Evolutionary conservation across 179 eudicot species (phyloP).

Genomic region (Silene vulgaris): DNA sequence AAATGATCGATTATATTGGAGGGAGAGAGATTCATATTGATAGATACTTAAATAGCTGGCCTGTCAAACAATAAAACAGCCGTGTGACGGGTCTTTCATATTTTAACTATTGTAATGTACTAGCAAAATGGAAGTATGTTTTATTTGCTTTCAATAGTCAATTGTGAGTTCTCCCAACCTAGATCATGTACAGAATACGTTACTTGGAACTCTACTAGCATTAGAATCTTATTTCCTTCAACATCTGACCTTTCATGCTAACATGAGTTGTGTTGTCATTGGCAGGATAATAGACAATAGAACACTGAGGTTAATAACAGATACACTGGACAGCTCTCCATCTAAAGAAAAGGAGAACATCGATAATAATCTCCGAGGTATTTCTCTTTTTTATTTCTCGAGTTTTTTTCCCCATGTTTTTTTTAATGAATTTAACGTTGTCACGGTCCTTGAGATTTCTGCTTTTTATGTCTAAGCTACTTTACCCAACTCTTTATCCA

Average conservation of each 20-base stretch:
- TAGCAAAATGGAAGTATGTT: background rate
- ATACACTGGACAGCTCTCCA: conserved; percentile 55
- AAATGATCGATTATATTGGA: background rate
- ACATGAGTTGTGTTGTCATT: conserved; percentile 19
- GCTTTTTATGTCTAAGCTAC: background rate
- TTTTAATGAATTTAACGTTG: background rate
- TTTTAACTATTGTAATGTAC: background rate
- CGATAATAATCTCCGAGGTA: conserved; percentile 71
- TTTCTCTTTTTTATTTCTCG: conserved; percentile 1
- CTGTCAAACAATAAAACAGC: background rate
- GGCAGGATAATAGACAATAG: conserved; percentile 78
- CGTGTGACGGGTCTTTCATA: background rate
- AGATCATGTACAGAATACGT: background rate
- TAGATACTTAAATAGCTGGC: background rate
- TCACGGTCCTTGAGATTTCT: conserved; percentile 3
- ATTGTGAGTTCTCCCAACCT: background rate
- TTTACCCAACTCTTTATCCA: background rate
- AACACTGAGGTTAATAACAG: conserved; percentile 64
- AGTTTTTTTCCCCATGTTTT: background rate
- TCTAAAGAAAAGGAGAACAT: conserved; percentile 47
- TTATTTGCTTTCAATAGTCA: background rate
- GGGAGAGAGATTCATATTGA: conserved; percentile 3
- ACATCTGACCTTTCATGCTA: conserved; percentile 18
- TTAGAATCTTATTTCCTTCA: background rate
- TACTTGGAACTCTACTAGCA: background rate